Base-by-base conservation (phyloP, 129 eudicot species). In the Deinandra increscens region DNA sequence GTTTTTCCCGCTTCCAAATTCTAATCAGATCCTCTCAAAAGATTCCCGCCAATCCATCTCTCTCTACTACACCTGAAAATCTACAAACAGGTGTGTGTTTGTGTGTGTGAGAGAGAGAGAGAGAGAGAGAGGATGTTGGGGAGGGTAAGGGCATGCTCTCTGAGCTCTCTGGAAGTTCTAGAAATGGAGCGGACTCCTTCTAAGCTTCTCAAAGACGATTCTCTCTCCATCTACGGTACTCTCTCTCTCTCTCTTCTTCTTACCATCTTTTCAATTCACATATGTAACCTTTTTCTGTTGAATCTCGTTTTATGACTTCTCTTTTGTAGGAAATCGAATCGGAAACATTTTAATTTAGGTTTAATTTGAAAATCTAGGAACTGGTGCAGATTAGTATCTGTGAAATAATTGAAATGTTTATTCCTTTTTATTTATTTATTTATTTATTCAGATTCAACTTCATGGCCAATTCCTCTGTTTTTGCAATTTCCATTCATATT, bases 221-320 rank as follows among this genome's bases (percentile, higher is more conserved):
- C 91, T 60, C 92, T 87, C 76, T 91, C 97, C 59, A 78, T 91
- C 61, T 91, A 91, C 46, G 97, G 97, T 89, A 81, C 39, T 67
- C 4, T 9, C 18, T 10, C 31, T 43, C 23, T n/a, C 15, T 31
- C n/a, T 49, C 17, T 60, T 17, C 29, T 13, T 43, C 9, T 71
- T 19, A 8, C 22, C 2, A 66, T 50, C 58, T 44, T 66, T 38
- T 36, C 45, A 20, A 20, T 15, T 69, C 9, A 19, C n/a, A 13
- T 18, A 64, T 54, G 17, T 55, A 0, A 20, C 11, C 17, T 44
- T 38, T 38, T 70, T 20, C 6, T 51, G n/a, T 69, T 44, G 0
- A 18, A 39, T 54, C 15, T 53, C 53, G 64, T 53, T 19, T 31
- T 23, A 38, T 51, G 23, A 43, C 36, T 11, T 20, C 2, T 13